Evolutionary conservation across 441 rosid species (phyloP).

Genomic region (Rhodomyrtus psidioides): DNA sequence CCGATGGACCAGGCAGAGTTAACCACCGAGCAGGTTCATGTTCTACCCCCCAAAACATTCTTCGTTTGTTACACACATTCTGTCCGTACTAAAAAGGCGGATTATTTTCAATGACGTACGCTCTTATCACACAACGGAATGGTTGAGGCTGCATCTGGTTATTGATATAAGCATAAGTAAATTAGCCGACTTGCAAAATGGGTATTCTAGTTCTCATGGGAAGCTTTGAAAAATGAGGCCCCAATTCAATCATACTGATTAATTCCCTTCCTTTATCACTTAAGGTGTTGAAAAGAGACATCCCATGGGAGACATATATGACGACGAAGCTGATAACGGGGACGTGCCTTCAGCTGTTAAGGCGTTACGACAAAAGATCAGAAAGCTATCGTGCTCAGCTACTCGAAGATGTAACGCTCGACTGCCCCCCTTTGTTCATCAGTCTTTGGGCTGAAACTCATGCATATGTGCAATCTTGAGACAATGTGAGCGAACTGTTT

Average conservation of each 20-base stretch:
- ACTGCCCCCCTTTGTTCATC: neutral
- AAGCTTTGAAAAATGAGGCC: neutral
- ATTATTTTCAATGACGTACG: neutral
- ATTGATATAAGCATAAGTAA: neutral
- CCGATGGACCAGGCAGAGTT: conserved; percentile 77
- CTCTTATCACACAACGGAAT: neutral
- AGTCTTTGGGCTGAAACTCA: neutral
- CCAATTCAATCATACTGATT: neutral
- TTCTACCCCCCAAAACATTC: neutral
- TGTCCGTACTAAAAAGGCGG: neutral
- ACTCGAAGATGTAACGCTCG: conserved; percentile 71
- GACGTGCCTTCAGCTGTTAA: conserved; percentile 74
- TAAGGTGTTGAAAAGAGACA: conserved; percentile 89
- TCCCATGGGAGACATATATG: conserved; percentile 99
- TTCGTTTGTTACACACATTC: neutral
- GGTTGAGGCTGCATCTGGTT: neutral
- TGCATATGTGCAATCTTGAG: neutral
- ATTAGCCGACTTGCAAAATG: neutral
- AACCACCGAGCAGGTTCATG: conserved; percentile 61
- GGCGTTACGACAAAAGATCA: conserved; percentile 75
- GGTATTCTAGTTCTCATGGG: neutral
- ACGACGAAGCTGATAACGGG: conserved; percentile 82
- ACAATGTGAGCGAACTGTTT: neutral
- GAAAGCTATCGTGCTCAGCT: conserved; percentile 80
- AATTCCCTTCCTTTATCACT: neutral